Evolutionary conservation across 305 asterid species (phyloP).

Genomic region (Rubia tinctorum): DNA sequence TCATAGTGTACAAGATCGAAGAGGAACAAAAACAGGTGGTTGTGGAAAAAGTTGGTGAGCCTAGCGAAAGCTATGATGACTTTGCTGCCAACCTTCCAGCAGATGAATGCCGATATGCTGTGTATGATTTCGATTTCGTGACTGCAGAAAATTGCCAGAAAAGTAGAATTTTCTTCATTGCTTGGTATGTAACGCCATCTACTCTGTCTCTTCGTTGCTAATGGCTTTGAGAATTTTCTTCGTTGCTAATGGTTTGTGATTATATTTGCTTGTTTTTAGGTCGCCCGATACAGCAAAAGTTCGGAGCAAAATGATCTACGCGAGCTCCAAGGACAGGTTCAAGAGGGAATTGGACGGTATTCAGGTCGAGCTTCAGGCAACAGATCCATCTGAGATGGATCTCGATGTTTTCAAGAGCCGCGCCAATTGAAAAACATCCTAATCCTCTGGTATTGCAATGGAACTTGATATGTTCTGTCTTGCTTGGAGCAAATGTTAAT

Average conservation of each 20-base stretch:
- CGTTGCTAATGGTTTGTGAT: slow-evolving; percentile 9
- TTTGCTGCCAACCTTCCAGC: slow-evolving; percentile 60
- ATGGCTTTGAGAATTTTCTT: neutral
- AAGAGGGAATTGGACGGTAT: slow-evolving; percentile 76
- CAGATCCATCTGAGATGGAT: slow-evolving; percentile 74
- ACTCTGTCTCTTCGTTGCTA: slow-evolving; percentile 4
- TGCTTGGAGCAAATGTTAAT: slow-evolving; percentile 35
- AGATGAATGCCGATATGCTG: slow-evolving; percentile 67
- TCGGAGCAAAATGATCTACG: slow-evolving; percentile 75
- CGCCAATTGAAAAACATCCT: slow-evolving; percentile 32
- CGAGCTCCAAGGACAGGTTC: slow-evolving; percentile 76
- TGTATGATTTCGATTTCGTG: slow-evolving; percentile 57
- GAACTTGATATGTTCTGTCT: slow-evolving; percentile 29
- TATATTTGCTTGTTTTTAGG: slow-evolving; percentile 33
- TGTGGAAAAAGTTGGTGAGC: slow-evolving; percentile 74
- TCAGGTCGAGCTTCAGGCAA: slow-evolving; percentile 79
- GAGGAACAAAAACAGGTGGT: slow-evolving; percentile 67
- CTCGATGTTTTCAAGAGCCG: slow-evolving; percentile 72
- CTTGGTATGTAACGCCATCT: slow-evolving; percentile 37
- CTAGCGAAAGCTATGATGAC: slow-evolving; percentile 55
- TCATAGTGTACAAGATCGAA: slow-evolving; percentile 67
- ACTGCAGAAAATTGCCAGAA: slow-evolving; percentile 60
- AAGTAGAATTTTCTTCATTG: slow-evolving; percentile 75
- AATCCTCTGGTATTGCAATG: slow-evolving; percentile 20
- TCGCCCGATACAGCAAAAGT: slow-evolving; percentile 66